These are phyloP conservation scores for Glycine tomentella DNA, from an alignment of 306 rosid species.

Conservation along the genomic window DNA sequence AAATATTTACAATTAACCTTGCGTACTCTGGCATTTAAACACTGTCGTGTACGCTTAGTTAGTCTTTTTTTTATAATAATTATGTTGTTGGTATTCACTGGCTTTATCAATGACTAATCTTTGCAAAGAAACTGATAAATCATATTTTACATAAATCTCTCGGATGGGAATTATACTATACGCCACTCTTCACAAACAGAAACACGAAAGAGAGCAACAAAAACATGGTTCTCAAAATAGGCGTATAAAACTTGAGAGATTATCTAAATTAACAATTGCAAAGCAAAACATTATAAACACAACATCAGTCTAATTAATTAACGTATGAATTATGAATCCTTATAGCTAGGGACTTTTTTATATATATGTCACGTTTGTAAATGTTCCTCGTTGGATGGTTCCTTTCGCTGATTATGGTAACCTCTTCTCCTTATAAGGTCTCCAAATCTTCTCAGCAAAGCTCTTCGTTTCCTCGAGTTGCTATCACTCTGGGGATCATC, in stretches of 20 bases:
- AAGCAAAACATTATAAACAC: background rate
- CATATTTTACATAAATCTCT: background rate
- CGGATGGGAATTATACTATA: background rate
- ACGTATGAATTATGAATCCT: no score
- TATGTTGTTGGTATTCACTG: no score
- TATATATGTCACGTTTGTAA: slow-evolving; percentile 24
- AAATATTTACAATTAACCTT: no score
- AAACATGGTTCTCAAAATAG: no score
- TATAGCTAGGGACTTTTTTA: no score
- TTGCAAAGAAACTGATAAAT: no score
- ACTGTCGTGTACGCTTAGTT: no score
- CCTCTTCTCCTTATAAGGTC: slow-evolving; percentile 76
- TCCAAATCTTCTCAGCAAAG: slow-evolving; percentile 79
- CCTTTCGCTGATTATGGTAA: background rate
- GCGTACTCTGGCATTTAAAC: no score
- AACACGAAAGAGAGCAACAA: background rate
- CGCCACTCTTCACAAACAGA: background rate
- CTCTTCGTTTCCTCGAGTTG: slow-evolving; percentile 75
- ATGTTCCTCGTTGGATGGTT: no score
- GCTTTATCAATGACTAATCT: no score
- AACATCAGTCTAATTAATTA: background rate
- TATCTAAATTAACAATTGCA: background rate
- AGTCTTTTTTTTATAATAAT: no score
- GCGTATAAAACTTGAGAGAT: background rate
- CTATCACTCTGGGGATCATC: slow-evolving; percentile 62